Evolutionary conservation across 441 rosid genomes (phyloP), one percentile per base, ranked within the genome.

Genomic region (Croton setiger): DNA sequence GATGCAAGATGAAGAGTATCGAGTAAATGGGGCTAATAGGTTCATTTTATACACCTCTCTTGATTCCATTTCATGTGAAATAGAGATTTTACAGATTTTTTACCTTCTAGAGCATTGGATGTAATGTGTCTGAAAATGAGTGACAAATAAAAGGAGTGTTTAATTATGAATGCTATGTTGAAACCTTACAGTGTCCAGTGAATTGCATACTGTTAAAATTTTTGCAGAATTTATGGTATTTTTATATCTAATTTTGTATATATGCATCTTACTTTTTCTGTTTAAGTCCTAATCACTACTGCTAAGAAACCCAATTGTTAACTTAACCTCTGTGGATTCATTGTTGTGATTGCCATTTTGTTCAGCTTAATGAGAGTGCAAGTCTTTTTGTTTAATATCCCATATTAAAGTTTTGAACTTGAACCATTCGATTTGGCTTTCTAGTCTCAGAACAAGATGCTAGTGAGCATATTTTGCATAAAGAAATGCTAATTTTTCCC

Each of bases 1-100:
- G 71, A 54, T 44, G 76, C 71, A 55, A 64, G 64, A 61, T 74
- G 72, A 82, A 61, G 63, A 20, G 59, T 56, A 60, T 44, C 59
- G 17, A 14, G 51, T 9, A 61, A 12, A 5, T 49, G 4, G 31
- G 11, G 63, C 71, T 48, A 33, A 54, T 65, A 79, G 74, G 74
- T 67, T 69, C 54, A 41, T 31, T 74, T 79, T 62, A 60, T 7
- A 53, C 5, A 53, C 5, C 68, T 51, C 69, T 9, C 21, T 58
- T 52, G 45, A 49, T 66, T 74, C 13, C 21, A 13, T 66, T 8
- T 23, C 17, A 27, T 43, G 35, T 44, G 72, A 23, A 33, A 37
- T 55, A 47, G 35, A 37, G 60, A 59, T 54, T 58, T 27, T 27
- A 27, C 31, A 27, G 31, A 27, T 27, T 27, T 27, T 27, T 13